Conservation (phyloP, 139 green algal genomes). For the Auxenochlorella protothecoides region DNA sequence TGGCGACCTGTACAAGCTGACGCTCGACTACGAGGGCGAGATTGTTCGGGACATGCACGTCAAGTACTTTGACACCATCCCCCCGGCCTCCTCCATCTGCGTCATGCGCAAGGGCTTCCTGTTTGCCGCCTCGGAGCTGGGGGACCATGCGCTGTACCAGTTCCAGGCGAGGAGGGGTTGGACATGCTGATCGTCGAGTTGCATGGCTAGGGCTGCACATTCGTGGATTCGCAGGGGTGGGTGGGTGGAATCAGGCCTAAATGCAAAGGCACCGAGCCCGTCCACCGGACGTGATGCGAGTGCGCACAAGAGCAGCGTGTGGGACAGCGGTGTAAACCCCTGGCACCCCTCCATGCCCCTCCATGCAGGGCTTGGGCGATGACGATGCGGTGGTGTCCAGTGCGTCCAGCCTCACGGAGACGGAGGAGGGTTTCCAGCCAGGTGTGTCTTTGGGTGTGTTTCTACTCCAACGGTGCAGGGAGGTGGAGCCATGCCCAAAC, state of each 20-base stretch:
- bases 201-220: neutral
- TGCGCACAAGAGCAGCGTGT: neutral
- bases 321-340: neutral
- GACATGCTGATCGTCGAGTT: neutral
- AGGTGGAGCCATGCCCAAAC: neutral
- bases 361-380: constrained; percentile 70
- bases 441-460: neutral
- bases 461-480: constrained; percentile 1
- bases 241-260: too few relatives aligned
- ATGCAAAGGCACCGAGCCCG: too few relatives aligned
- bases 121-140: constrained; percentile 90
- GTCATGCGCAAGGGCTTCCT: constrained; percentile 94
- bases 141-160: constrained; percentile 96
- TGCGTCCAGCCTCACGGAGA: constrained; percentile 51
- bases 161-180: constrained; percentile 59
- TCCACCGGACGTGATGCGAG: too few relatives aligned
- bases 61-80: constrained; percentile 98
- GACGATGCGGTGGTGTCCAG: constrained; percentile 80
- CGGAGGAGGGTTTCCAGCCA: constrained; percentile 77
- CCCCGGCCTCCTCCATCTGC: constrained; percentile 66
- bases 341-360: neutral
- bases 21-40: constrained; percentile 62
- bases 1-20: constrained; percentile 95
- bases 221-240: neutral
- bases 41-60: constrained; percentile 79